A percentile compares a stretch with the other conserved stretches of the same genome.
These are phyloP conservation scores for Trichoderma parareesei DNA, from an alignment of 495 filamentous ascomycete genomes.

Conservation along the genomic window DNA sequence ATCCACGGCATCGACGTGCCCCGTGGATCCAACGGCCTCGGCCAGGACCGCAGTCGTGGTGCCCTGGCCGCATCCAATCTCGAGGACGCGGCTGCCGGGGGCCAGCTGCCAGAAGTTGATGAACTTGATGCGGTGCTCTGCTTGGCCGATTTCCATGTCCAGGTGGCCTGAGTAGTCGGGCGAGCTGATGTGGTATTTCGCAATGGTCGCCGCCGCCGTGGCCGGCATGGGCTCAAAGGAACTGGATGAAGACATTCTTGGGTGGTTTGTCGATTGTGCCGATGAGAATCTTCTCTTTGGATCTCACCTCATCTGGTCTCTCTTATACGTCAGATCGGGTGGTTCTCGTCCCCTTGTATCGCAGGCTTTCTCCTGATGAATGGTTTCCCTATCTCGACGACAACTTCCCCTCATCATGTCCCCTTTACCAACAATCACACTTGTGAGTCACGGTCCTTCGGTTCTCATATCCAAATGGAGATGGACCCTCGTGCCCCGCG, in stretches of 20 bases:
- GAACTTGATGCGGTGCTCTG: constrained; percentile 32
- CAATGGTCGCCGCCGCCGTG: neutral
- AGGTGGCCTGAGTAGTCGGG: neutral
- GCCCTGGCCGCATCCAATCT: constrained; percentile 50
- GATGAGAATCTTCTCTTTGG: neutral
- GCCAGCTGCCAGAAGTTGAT: constrained; percentile 30
- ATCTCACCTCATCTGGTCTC: neutral
- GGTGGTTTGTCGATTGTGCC: neutral
- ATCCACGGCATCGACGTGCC: constrained; percentile 41
- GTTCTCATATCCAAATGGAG: neutral
- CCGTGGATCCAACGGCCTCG: constrained; percentile 31
- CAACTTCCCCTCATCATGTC: no score
- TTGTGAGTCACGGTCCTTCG: neutral
- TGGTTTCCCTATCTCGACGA: neutral
- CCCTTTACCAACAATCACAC: neutral
- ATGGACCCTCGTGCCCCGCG: neutral
- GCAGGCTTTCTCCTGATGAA: neutral
- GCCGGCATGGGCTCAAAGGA: constrained; percentile 5
- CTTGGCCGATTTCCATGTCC: neutral
- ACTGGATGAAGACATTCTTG: neutral
- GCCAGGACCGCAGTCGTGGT: constrained; percentile 41
- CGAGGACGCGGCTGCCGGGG: constrained; percentile 36
- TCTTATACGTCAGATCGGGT: neutral
- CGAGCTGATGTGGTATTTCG: neutral
- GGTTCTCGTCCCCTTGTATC: neutral